These are phyloP conservation scores for Pichia kluyveri DNA, from an alignment of 805 yeast genomes.

Conservation along the genomic window DNA sequence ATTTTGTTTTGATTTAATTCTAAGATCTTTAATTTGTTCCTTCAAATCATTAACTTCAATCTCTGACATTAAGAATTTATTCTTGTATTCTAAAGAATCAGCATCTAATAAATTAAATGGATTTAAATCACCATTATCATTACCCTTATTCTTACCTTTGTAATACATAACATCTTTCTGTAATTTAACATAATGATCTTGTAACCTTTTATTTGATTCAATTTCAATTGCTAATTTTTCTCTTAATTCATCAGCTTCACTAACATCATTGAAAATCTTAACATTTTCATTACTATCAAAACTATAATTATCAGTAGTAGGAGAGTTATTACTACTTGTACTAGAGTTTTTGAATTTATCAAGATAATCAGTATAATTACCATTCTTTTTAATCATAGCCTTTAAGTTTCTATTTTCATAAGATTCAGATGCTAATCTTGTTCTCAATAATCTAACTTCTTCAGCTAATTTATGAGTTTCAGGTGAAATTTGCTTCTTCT, in stretches of 20 bases:
- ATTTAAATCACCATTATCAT: constrained; percentile 27
- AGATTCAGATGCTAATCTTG: constrained; percentile 56
- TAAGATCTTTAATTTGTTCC: constrained; percentile 19
- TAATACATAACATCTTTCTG: constrained; percentile 28
- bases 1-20: constrained; percentile 3
- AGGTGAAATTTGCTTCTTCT: constrained; percentile 1
- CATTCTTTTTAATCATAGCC: constrained; percentile 28
- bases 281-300: not conserved
- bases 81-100: constrained; percentile 26
- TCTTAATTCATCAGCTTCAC: constrained; percentile 1
- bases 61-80: constrained; percentile 39
- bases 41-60: constrained; percentile 35
- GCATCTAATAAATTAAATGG: constrained; percentile 9
- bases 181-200: constrained; percentile 23
- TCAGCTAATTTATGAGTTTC: constrained; percentile 31
- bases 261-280: constrained; percentile 5
- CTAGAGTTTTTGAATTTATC: not conserved
- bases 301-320: not conserved
- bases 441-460: constrained; percentile 51
- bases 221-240: constrained; percentile 19
- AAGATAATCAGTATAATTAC: not conserved
- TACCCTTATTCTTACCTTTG: constrained; percentile 13
- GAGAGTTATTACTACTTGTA: not conserved
- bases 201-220: constrained; percentile 25
- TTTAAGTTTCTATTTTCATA: constrained; percentile 45